phyloP scores from a whole-genome alignment of 495 filamentous ascomycete species.

The Talaromyces liani region DNA sequence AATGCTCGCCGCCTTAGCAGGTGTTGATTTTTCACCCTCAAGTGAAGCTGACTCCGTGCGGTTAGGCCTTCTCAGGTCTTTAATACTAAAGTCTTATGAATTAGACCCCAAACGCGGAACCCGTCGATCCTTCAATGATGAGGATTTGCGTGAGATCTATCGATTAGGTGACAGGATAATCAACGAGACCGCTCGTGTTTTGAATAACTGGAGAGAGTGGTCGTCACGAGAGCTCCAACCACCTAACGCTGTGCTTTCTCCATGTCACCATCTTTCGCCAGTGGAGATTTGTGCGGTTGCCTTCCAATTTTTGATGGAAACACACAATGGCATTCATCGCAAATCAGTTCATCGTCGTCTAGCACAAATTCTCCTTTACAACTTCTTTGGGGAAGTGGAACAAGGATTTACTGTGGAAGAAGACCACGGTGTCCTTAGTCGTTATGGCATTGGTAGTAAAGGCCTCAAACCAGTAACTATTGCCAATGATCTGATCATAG shows the following conservation, averaged over 20 bases:
- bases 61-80: neutral
- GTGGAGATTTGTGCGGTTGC: neutral
- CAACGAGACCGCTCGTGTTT: neutral
- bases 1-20: neutral
- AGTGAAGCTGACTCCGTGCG: neutral
- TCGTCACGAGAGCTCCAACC: neutral
- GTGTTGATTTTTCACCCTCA: neutral
- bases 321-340: neutral
- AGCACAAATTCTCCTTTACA: neutral
- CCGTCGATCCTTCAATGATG: neutral
- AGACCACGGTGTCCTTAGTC: neutral
- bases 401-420: neutral
- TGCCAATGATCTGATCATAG: neutral
- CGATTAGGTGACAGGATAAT: neutral
- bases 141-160: neutral
- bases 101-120: neutral
- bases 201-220: neutral
- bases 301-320: neutral
- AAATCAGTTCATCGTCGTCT: neutral
- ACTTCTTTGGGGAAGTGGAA: neutral
- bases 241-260: neutral
- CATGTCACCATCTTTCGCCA: neutral
- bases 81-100: neutral
- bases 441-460: neutral
- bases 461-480: neutral